Conservation (phyloP, 208 protist species). For the Acanthamoeba royreba region DNA sequence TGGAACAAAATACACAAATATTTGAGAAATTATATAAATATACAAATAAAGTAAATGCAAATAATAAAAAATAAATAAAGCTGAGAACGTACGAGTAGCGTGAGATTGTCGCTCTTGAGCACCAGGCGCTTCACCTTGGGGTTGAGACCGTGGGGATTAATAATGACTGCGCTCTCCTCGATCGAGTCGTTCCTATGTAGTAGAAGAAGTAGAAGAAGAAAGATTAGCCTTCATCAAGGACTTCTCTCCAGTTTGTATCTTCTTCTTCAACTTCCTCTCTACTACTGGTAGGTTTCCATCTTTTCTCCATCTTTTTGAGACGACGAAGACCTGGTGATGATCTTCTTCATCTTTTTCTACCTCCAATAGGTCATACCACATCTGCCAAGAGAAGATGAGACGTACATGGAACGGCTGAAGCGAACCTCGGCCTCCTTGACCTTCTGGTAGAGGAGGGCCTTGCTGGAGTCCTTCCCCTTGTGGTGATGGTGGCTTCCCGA, state of each 20-base stretch:
- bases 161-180: background rate
- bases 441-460: background rate
- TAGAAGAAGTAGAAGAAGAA: background rate
- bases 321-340: background rate
- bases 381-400: background rate
- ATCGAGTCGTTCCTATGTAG: background rate
- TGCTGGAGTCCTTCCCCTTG: background rate
- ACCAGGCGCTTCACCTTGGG: slow-evolving; percentile 7
- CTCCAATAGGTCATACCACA: too few species aligned
- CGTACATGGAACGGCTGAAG: background rate
- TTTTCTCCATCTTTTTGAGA: too few species aligned
- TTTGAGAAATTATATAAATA: background rate
- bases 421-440: background rate
- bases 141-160: background rate
- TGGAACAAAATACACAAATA: too few species aligned
- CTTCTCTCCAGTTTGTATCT: too few species aligned
- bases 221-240: too few species aligned
- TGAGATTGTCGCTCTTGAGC: background rate
- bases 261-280: too few species aligned
- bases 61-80: background rate
- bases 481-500: background rate
- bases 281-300: too few species aligned
- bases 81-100: background rate
- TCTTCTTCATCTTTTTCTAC: too few species aligned
- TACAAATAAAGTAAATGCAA: too few species aligned